Evolutionary conservation across 257 asterid species (phyloP).

Genomic region (Solanum virginianum): DNA sequence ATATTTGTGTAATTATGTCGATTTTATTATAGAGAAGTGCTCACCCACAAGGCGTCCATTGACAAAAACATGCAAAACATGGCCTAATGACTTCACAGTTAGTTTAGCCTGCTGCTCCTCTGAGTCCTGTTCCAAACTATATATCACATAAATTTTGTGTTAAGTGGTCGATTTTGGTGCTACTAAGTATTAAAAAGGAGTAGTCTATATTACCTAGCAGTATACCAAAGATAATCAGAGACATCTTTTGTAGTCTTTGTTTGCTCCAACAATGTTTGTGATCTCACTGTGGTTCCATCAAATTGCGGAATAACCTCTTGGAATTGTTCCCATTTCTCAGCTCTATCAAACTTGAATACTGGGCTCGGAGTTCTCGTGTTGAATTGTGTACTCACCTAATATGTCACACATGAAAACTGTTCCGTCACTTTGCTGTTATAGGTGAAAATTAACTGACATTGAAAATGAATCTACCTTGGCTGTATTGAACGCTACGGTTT

Average conservation of each 20-base stretch:
- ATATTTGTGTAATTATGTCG: too few species aligned
- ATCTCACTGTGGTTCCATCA: constrained; percentile 25
- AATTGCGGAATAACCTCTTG: constrained; percentile 42
- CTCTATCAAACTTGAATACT: constrained; percentile 28
- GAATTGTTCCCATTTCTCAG: constrained; percentile 42
- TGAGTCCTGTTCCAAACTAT: constrained; percentile 27
- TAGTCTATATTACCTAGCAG: constrained; percentile 27
- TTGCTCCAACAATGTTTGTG: constrained; percentile 56
- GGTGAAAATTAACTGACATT: neutral
- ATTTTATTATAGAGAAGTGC: neutral
- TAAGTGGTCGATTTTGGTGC: neutral
- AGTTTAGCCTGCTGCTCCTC: constrained; percentile 20
- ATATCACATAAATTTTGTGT: neutral
- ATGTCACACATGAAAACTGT: neutral
- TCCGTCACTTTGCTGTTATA: neutral
- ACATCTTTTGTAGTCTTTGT: constrained; percentile 64
- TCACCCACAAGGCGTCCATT: constrained; percentile 55
- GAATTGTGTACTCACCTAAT: constrained; percentile 39
- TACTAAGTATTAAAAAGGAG: too few species aligned
- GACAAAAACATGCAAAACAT: constrained; percentile 46
- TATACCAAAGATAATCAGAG: constrained; percentile 90
- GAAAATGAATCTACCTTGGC: constrained; percentile 31
- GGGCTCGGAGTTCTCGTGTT: constrained; percentile 32
- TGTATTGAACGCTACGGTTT: constrained; percentile 56
- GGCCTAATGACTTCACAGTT: constrained; percentile 50